These are phyloP conservation scores for Francoa sonchifolia DNA, from an alignment of 441 rosid species.

Conservation along the genomic window DNA sequence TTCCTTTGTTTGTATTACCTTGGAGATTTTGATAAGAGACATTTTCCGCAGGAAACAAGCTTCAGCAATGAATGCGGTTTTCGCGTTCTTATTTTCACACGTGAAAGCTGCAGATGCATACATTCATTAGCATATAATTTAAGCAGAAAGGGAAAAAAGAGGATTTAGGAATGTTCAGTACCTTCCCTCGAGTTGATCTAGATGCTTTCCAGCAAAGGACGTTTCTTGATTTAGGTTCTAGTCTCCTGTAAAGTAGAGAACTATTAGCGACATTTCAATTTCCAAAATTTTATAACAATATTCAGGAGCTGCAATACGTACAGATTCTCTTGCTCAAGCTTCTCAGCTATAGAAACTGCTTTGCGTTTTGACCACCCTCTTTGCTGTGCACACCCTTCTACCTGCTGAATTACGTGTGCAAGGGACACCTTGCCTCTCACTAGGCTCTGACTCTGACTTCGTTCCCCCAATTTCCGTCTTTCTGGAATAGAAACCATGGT, in stretches of 20 bases:
- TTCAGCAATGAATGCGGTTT: conserved; percentile 59
- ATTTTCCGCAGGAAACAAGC: conserved; percentile 70
- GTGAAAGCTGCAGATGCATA: conserved; percentile 44
- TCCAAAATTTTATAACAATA: not conserved
- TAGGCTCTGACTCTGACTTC: conserved; percentile 61
- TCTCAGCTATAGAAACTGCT: conserved; percentile 94
- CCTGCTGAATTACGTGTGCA: conserved; percentile 89
- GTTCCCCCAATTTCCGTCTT: conserved; percentile 46
- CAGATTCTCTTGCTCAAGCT: conserved; percentile 98
- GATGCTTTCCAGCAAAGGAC: conserved; percentile 88
- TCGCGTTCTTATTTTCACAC: conserved; percentile 53
- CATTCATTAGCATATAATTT: not conserved
- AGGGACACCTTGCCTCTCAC: conserved; percentile 85
- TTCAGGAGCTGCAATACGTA: conserved; percentile 21
- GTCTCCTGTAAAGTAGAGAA: conserved; percentile 47
- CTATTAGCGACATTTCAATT: conserved; percentile 1
- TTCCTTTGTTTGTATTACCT: conserved; percentile 22
- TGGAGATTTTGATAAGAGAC: conserved; percentile 59
- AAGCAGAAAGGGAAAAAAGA: not conserved
- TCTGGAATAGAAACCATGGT: conserved; percentile 23
- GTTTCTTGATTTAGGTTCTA: conserved; percentile 83
- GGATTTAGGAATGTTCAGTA: conserved; percentile 13
- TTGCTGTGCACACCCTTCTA: conserved; percentile 62
- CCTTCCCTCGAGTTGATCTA: conserved; percentile 65
- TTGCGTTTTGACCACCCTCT: conserved; percentile 71